These are phyloP conservation scores for Oenanthe sinensis DNA, from an alignment of 129 eudicot species.

Conservation along the genomic window DNA sequence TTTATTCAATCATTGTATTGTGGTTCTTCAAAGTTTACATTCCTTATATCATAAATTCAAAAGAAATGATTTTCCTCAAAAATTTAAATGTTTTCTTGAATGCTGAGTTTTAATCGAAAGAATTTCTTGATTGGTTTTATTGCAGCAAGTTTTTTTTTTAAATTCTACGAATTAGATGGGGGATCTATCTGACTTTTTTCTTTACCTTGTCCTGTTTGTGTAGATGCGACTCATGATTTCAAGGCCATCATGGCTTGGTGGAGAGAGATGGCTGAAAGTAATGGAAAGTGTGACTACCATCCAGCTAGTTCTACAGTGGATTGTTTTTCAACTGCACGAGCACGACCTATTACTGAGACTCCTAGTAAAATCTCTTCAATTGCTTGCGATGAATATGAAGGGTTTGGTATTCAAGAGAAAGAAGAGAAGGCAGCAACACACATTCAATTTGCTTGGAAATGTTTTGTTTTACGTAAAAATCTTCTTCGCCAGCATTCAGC, in stretches of 20 bases:
- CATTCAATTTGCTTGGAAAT: slow-evolving; percentile 40
- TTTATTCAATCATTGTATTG: background rate
- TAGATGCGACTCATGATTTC: slow-evolving; percentile 50
- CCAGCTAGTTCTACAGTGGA: slow-evolving; percentile 19
- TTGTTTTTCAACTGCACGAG: slow-evolving; percentile 21
- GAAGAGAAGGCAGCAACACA: slow-evolving; percentile 30
- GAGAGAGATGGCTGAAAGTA: slow-evolving; percentile 89
- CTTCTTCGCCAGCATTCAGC: slow-evolving; percentile 37
- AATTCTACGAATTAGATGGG: background rate
- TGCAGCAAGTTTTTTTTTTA: background rate
- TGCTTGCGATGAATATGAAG: slow-evolving; percentile 3
- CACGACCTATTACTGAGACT: slow-evolving; percentile 20
- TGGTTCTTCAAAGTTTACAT: background rate
- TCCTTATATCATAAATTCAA: background rate
- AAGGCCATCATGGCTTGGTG: slow-evolving; percentile 93
- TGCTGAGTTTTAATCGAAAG: background rate
- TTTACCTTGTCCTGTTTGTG: slow-evolving; percentile 1
- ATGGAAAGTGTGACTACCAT: slow-evolving; percentile 29
- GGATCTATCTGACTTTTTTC: background rate
- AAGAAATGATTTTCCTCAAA: background rate
- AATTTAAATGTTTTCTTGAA: background rate
- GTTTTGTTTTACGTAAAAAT: slow-evolving; percentile 10
- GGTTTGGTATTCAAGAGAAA: slow-evolving; percentile 12
- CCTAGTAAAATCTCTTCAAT: slow-evolving; percentile 21
- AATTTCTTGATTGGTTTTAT: background rate